phyloP scores from a whole-genome alignment of 345 rosid species.

The Euphorbia tirucalli region DNA sequence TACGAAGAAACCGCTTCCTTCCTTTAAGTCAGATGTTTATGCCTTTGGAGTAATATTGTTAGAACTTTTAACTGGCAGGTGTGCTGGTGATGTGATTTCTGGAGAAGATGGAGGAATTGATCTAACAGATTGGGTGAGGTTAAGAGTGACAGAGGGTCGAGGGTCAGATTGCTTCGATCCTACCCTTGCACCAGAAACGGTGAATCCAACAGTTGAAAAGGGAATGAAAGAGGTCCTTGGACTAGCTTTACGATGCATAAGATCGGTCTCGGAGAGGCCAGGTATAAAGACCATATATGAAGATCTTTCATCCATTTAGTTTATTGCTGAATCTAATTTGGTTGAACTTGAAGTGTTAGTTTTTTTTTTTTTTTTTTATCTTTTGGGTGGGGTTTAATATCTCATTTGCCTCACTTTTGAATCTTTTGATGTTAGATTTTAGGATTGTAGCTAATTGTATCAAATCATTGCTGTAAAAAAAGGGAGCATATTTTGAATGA shows the following conservation, averaged over 20 bases:
- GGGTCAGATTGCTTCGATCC: constrained; percentile 73
- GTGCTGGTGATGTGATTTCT: constrained; percentile 89
- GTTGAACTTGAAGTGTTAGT: constrained; percentile 12
- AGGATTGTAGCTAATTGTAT: no score
- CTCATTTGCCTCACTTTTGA: constrained; percentile 37
- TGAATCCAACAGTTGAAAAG: constrained; percentile 59
- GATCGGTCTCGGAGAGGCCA: constrained; percentile 84
- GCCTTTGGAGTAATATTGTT: constrained; percentile 83
- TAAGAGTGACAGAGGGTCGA: constrained; percentile 63
- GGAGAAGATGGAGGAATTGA: constrained; percentile 77
- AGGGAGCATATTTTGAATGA: constrained; percentile 22
- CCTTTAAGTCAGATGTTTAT: constrained; percentile 92
- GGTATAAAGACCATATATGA: constrained; percentile 96
- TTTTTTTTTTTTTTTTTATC: constrained; percentile 7
- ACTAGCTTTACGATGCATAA: constrained; percentile 73
- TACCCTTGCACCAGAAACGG: constrained; percentile 48
- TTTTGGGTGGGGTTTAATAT: constrained; percentile 31
- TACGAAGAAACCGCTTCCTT: constrained; percentile 83
- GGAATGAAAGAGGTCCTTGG: constrained; percentile 93
- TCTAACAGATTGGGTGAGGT: constrained; percentile 78
- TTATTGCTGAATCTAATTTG: neutral
- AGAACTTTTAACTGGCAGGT: constrained; percentile 83
- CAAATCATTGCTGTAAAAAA: constrained; percentile 25
- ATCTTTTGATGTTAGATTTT: constrained; percentile 11
- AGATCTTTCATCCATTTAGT: constrained; percentile 89